Evolutionary conservation across 768 basidiomycete genomes (phyloP).

Genomic region (Leccinum fibrillosum): DNA sequence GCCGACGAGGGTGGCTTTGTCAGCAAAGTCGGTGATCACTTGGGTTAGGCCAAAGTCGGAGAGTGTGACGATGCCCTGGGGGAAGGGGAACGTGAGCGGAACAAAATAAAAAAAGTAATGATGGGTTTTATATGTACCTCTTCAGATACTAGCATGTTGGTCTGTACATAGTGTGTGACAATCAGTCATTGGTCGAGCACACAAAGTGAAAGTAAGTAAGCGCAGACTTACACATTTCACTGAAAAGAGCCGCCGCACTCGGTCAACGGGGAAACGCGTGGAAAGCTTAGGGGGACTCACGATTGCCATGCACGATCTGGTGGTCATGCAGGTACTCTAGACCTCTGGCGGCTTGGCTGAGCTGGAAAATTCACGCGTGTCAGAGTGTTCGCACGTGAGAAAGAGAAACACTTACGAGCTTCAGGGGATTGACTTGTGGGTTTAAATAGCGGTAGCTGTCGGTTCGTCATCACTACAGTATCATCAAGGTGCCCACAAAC

Average conservation of each 20-base stretch:
- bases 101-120: background rate
- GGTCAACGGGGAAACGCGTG: background rate
- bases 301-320: conserved; percentile 56
- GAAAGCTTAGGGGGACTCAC: conserved; percentile 37
- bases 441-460: conserved; percentile 41
- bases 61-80: conserved; percentile 51
- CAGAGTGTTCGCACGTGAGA: background rate
- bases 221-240: conserved; percentile 56
- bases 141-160: conserved; percentile 56
- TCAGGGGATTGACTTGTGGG: conserved; percentile 37
- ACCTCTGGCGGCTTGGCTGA: conserved; percentile 53
- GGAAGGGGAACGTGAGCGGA: background rate
- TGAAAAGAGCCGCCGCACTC: conserved; percentile 16
- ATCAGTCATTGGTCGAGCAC: conserved; percentile 4
- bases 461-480: background rate
- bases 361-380: conserved; percentile 27
- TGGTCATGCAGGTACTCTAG: conserved; percentile 53
- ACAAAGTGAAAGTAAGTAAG: background rate
- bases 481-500: background rate
- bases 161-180: conserved; percentile 28
- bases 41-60: conserved; percentile 67
- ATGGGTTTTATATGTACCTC: conserved; percentile 28
- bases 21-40: conserved; percentile 55
- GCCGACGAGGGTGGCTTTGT: conserved; percentile 42
- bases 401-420: conserved; percentile 35